Conservation (phyloP, 768 basidiomycete genomes). For the Suillus paluster region DNA sequence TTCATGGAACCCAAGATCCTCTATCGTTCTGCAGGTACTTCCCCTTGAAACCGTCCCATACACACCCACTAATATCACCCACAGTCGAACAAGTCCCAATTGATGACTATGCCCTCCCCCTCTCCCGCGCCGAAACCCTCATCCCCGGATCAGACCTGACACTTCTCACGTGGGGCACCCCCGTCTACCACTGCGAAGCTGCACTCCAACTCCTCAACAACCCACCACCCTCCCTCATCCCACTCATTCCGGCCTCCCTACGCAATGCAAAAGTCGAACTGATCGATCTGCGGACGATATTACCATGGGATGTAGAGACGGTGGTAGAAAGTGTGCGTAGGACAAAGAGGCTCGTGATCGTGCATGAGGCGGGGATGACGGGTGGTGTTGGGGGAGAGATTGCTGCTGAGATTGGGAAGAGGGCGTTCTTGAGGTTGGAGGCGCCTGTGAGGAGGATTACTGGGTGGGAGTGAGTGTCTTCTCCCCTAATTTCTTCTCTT, state of each 20-base stretch:
- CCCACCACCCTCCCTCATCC: conserved; percentile 66
- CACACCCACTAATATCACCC: not conserved
- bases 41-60: not conserved
- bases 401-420: conserved; percentile 86
- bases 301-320: conserved; percentile 88
- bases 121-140: conserved; percentile 81
- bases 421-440: conserved; percentile 85
- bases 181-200: conserved; percentile 88
- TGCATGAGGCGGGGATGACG: conserved; percentile 90
- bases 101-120: conserved; percentile 84
- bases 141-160: conserved; percentile 83
- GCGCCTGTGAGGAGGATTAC: conserved; percentile 88
- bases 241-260: conserved; percentile 65
- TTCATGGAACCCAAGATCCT: conserved; percentile 96
- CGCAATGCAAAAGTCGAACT: conserved; percentile 81
- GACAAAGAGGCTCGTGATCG: conserved; percentile 85
- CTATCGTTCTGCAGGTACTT: conserved; percentile 82
- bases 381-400: conserved; percentile 92
- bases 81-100: conserved; percentile 90
- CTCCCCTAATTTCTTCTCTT: too few species aligned
- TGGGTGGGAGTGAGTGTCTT: conserved; percentile 87
- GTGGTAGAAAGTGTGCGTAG: conserved; percentile 82
- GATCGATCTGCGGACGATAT: conserved; percentile 87
- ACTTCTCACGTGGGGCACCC: conserved; percentile 91
- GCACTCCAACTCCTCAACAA: conserved; percentile 74